Percentiles rank a stretch among this genome's conserved stretches.
Evolutionary conservation across 176 grass and related monocot genomes (phyloP).

Genomic region (Carex myosuroides): DNA sequence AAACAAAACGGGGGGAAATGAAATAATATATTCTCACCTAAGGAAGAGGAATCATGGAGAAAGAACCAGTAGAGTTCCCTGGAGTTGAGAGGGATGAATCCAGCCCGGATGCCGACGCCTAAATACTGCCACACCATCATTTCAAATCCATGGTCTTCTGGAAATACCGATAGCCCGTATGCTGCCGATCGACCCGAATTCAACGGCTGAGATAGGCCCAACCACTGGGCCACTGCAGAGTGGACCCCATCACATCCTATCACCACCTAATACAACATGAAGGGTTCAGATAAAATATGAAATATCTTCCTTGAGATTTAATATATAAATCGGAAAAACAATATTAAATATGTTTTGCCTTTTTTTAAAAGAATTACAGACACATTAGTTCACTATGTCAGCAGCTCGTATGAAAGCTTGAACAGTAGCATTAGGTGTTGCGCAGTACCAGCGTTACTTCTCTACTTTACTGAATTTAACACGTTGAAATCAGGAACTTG

Average conservation of each 20-base stretch:
- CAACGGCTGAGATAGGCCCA: constrained; percentile 14
- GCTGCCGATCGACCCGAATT: background rate
- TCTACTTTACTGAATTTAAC: background rate
- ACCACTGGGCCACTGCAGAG: constrained; percentile 37
- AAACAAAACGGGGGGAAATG: background rate
- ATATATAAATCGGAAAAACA: background rate
- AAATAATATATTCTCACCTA: constrained; percentile 1
- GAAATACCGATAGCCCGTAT: constrained; percentile 10
- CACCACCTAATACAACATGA: constrained; percentile 10
- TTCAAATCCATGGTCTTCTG: constrained; percentile 28
- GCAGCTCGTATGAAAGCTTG: background rate
- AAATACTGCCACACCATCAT: background rate
- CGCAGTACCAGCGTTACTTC: too few species aligned
- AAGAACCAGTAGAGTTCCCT: constrained; percentile 17
- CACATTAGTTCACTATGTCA: background rate
- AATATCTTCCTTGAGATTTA: background rate
- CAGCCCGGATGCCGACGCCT: background rate
- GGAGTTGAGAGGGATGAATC: constrained; percentile 10
- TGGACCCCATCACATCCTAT: constrained; percentile 54
- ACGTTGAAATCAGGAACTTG: background rate
- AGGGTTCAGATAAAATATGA: background rate
- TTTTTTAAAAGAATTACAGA: too few species aligned
- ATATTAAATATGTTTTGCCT: background rate
- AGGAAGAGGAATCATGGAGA: background rate
- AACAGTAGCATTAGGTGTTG: background rate